Evolutionary conservation across 306 rosid genomes (phyloP).

Genomic region (Lathyrus aphaca): DNA sequence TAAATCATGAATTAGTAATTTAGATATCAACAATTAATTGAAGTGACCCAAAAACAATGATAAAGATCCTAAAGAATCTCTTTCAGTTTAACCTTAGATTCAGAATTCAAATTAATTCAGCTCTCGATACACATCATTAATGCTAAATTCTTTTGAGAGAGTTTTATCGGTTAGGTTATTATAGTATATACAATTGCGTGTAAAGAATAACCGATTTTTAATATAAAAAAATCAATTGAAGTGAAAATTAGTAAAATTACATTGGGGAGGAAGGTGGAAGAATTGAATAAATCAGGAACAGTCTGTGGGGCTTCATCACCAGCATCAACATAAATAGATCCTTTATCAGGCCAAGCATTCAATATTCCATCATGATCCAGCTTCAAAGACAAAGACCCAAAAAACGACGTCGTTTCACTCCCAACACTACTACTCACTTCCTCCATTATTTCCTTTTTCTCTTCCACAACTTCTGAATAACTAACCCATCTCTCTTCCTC

Average conservation of each 20-base stretch:
- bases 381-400: constrained; percentile 64
- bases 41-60: too few relatives aligned
- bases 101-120: too few relatives aligned
- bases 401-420: constrained; percentile 35
- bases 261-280: constrained; percentile 25
- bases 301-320: constrained; percentile 60
- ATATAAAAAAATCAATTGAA: not conserved
- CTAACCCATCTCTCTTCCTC: constrained; percentile 83
- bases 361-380: constrained; percentile 79
- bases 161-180: too few relatives aligned
- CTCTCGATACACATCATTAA: too few relatives aligned
- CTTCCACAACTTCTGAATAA: constrained; percentile 85
- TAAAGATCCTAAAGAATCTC: too few relatives aligned
- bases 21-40: not conserved
- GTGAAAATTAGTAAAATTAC: constrained; percentile 41
- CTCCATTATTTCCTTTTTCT: constrained; percentile 54
- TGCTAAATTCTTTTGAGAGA: too few relatives aligned
- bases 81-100: too few relatives aligned
- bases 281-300: constrained; percentile 61
- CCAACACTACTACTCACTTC: constrained; percentile 52
- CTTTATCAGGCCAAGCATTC: constrained; percentile 90
- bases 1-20: not conserved
- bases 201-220: too few relatives aligned
- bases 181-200: too few relatives aligned
- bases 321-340: constrained; percentile 63